Evolutionary conservation across 176 grass and related monocot genomes (phyloP).

Genomic region (Cymbopogon citratus): DNA sequence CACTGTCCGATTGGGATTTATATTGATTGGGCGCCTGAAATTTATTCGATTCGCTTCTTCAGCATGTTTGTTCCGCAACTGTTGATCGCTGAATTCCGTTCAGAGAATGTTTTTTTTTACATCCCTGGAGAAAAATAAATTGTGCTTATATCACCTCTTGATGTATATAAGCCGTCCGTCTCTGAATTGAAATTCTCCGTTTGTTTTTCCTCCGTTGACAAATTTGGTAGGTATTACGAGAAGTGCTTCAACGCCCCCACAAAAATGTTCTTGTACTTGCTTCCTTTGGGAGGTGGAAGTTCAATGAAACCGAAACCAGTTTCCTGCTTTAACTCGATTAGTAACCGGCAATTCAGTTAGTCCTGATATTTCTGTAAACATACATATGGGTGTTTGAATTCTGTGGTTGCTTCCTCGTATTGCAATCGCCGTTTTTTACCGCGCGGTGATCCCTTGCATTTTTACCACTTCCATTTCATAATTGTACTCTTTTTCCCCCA

Average conservation of each 20-base stretch:
- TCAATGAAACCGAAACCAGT: neutral
- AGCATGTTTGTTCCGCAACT: neutral
- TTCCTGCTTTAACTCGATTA: neutral
- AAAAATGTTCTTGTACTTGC: neutral
- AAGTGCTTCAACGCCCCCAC: neutral
- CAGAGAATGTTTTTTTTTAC: neutral
- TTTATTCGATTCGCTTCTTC: neutral
- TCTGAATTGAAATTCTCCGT: neutral
- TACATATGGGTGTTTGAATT: too few relatives aligned
- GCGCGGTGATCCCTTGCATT: neutral
- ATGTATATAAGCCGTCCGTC: neutral
- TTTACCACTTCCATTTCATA: neutral
- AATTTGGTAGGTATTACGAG: neutral
- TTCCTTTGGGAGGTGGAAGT: neutral
- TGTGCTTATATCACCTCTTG: neutral
- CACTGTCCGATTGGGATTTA: neutral
- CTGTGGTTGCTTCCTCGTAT: neutral
- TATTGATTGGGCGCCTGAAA: neutral
- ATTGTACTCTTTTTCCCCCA: neutral
- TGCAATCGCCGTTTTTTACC: neutral
- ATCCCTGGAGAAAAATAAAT: neutral
- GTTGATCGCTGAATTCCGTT: neutral
- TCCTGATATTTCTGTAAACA: too few relatives aligned
- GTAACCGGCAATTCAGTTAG: neutral
- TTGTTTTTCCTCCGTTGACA: neutral